phyloP scores from a whole-genome alignment of 441 rosid species.

The Croton setiger region DNA sequence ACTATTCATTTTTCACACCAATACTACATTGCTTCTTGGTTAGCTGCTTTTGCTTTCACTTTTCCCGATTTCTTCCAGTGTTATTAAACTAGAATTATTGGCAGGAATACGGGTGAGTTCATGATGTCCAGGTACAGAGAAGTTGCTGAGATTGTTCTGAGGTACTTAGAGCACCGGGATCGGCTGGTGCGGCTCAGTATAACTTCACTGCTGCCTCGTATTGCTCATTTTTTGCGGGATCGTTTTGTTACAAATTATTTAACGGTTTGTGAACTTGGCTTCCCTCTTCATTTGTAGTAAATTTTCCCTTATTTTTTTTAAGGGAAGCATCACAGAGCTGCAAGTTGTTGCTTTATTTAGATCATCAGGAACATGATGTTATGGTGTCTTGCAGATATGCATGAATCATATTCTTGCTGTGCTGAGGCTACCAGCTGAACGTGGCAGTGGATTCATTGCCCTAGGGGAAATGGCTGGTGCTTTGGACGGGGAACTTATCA shows the following conservation, averaged over 20 bases:
- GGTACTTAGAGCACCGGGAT: conserved; percentile 92
- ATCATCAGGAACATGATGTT: conserved; percentile 9
- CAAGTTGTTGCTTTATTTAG: conserved; percentile 10
- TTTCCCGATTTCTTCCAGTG: neutral
- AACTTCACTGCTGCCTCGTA: conserved; percentile 96
- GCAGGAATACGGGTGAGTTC: conserved; percentile 99
- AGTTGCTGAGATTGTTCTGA: conserved; percentile 97
- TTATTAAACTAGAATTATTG: conserved; percentile 26
- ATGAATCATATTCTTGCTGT: conserved; percentile 97
- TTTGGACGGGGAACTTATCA: conserved; percentile 92
- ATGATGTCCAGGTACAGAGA: conserved; percentile 99
- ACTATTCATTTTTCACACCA: neutral
- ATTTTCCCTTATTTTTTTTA: conserved; percentile 8
- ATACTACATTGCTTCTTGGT: neutral
- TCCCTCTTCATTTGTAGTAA: conserved; percentile 15
- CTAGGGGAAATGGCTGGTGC: conserved; percentile 99
- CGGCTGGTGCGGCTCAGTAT: conserved; percentile 99
- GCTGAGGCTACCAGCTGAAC: conserved; percentile 85
- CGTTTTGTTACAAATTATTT: conserved; percentile 96
- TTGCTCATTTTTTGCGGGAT: conserved; percentile 99
- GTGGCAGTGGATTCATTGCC: conserved; percentile 98
- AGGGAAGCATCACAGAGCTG: neutral
- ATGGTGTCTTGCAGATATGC: conserved; percentile 71
- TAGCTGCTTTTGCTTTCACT: neutral
- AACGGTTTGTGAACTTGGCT: conserved; percentile 51